A percentile compares a stretch with the other conserved stretches of the same genome.
These are phyloP conservation scores for Metschnikowia bowlesiae DNA, from an alignment of 805 yeast genomes.

Conservation along the genomic window DNA sequence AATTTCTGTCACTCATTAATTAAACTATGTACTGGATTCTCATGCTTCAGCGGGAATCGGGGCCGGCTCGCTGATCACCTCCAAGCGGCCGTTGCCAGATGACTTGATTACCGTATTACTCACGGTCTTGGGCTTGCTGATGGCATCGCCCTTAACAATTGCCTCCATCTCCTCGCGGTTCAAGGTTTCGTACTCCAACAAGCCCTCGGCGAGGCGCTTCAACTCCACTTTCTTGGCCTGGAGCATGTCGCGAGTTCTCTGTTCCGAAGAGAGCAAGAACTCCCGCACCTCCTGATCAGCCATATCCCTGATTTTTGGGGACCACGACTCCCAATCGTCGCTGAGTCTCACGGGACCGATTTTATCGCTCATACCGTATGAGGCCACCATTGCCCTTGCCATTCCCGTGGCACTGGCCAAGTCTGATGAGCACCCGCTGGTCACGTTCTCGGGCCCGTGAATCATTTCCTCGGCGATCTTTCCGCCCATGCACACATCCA, in stretches of 20 bases:
- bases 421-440: slow-evolving; percentile 94
- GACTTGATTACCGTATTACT: slow-evolving; percentile 61
- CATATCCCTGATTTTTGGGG: slow-evolving; percentile 76
- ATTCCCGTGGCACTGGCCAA: slow-evolving; percentile 83
- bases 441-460: slow-evolving; percentile 87
- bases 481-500: slow-evolving; percentile 99
- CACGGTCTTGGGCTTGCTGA: slow-evolving; percentile 62
- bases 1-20: background rate
- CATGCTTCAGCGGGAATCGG: slow-evolving; percentile 19
- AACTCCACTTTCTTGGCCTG: slow-evolving; percentile 62
- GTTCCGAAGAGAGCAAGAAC: slow-evolving; percentile 69
- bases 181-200: slow-evolving; percentile 91
- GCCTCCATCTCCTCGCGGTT: slow-evolving; percentile 87
- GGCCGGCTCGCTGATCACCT: slow-evolving; percentile 15
- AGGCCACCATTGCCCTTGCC: slow-evolving; percentile 95
- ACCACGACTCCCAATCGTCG: slow-evolving; percentile 95
- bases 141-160: slow-evolving; percentile 73
- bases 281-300: slow-evolving; percentile 91
- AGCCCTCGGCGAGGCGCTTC: slow-evolving; percentile 84
- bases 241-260: slow-evolving; percentile 69
- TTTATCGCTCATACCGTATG: slow-evolving; percentile 91
- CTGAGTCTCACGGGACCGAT: slow-evolving; percentile 90
- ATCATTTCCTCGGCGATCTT: slow-evolving; percentile 93
- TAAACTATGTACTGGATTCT: background rate
- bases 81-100: slow-evolving; percentile 16